These are phyloP conservation scores for Eucalyptus urophylla DNA, from an alignment of 345 rosid genomes.

Conservation along the genomic window DNA sequence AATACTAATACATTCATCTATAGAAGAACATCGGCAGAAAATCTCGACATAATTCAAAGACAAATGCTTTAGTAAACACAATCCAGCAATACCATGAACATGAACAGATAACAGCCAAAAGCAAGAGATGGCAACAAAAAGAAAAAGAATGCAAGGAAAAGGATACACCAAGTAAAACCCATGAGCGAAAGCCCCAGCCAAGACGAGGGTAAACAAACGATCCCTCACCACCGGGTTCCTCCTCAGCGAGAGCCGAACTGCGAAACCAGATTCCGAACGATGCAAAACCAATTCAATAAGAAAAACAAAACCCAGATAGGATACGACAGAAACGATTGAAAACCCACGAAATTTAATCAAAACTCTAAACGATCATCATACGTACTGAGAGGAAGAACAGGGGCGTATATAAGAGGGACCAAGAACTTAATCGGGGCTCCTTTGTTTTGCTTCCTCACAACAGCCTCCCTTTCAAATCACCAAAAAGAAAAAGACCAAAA, in stretches of 20 bases:
- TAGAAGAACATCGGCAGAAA: neutral
- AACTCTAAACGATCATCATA: neutral
- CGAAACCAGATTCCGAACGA: neutral
- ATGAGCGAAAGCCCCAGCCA: constrained; percentile 86
- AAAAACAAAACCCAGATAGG: neutral
- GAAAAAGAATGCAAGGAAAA: constrained; percentile 1
- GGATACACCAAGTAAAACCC: constrained; percentile 97
- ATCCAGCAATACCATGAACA: neutral
- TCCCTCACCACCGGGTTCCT: constrained; percentile 67
- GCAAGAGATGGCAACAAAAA: neutral
- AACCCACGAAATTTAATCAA: neutral
- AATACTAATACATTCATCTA: neutral
- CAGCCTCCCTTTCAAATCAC: constrained; percentile 1
- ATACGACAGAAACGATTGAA: neutral
- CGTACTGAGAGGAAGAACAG: constrained; percentile 83
- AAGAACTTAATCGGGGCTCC: constrained; percentile 65
- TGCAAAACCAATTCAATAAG: neutral
- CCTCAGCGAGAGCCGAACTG: constrained; percentile 68
- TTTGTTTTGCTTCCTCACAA: constrained; percentile 31
- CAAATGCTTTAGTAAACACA: neutral
- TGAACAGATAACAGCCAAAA: neutral
- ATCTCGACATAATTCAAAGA: neutral
- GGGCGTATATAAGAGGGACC: constrained; percentile 81
- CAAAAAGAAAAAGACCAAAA: neutral
- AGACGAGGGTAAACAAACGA: constrained; percentile 63